Evolutionary conservation across 805 yeast species (phyloP).

Genomic region (Metschnikowia kofuensis): DNA sequence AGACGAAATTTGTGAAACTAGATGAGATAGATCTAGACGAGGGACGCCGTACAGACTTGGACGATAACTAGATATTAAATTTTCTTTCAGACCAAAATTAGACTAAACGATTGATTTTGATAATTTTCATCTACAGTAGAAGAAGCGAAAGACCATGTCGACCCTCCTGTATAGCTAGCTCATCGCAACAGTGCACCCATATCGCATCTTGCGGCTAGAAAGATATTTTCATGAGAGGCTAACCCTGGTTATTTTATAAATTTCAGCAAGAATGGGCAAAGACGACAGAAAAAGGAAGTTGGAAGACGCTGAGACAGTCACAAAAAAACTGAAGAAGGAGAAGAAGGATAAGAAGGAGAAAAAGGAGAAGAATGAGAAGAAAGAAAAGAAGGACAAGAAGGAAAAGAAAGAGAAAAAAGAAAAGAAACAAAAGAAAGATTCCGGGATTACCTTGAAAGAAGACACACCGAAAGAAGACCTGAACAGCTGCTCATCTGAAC

Average conservation of each 20-base stretch:
- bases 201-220: slow-evolving; percentile 14
- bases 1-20: slow-evolving; percentile 40
- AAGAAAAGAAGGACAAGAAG: slow-evolving; percentile 22
- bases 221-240: slow-evolving; percentile 4
- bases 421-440: slow-evolving; percentile 25
- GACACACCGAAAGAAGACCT: not conserved
- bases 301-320: slow-evolving; percentile 26
- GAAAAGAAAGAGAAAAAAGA: slow-evolving; percentile 23
- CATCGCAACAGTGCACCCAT: slow-evolving; percentile 7
- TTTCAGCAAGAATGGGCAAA: slow-evolving; percentile 18
- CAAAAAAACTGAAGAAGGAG: slow-evolving; percentile 29
- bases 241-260: not conserved
- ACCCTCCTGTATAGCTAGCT: not conserved
- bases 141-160: no score
- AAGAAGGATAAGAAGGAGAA: slow-evolving; percentile 21
- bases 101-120: not conserved
- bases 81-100: not conserved
- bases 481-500: not conserved
- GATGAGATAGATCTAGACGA: slow-evolving; percentile 48
- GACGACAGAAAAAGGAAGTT: slow-evolving; percentile 30
- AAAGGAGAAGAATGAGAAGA: slow-evolving; percentile 16
- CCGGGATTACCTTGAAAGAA: not conserved
- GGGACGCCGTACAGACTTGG: slow-evolving; percentile 45
- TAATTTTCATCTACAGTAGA: no score
- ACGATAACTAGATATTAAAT: not conserved